These are phyloP conservation scores for Scytalidium lignicola DNA, from an alignment of 2,329 filamentous ascomycete genomes.

Conservation along the genomic window DNA sequence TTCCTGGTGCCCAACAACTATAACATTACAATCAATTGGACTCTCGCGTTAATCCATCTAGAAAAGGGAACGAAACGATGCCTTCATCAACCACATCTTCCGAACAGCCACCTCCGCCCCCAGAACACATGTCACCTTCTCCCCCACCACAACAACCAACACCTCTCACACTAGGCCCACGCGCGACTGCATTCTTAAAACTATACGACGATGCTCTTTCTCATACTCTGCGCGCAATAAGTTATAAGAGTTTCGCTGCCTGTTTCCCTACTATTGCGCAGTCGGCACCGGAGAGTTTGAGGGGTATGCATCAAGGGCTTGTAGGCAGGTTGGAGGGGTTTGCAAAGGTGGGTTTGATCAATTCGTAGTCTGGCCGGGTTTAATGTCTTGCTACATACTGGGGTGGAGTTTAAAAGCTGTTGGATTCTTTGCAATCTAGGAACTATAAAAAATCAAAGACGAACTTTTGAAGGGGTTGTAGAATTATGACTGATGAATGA, in stretches of 20 bases:
- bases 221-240: slow-evolving; percentile 50
- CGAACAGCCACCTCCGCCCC: background rate
- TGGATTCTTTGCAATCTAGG: no score
- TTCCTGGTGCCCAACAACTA: no score
- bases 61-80: background rate
- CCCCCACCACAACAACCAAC: slow-evolving; percentile 17
- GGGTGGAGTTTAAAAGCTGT: no score
- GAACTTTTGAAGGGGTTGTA: no score
- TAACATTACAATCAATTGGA: background rate
- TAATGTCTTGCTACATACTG: no score
- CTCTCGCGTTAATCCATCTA: background rate
- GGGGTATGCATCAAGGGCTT: slow-evolving; percentile 53
- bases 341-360: slow-evolving; percentile 38
- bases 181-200: slow-evolving; percentile 49
- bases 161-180: slow-evolving; percentile 44
- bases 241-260: slow-evolving; percentile 51
- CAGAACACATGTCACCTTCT: slow-evolving; percentile 10
- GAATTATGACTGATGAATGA: slow-evolving; percentile 2
- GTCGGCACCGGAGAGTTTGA: slow-evolving; percentile 45
- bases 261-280: slow-evolving; percentile 58
- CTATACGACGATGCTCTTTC: slow-evolving; percentile 48
- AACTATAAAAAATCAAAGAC: no score
- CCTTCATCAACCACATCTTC: background rate
- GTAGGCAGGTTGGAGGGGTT: slow-evolving; percentile 48
- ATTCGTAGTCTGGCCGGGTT: background rate